phyloP scores from a whole-genome alignment of 495 filamentous ascomycete genomes.

The Terfezia claveryi region DNA sequence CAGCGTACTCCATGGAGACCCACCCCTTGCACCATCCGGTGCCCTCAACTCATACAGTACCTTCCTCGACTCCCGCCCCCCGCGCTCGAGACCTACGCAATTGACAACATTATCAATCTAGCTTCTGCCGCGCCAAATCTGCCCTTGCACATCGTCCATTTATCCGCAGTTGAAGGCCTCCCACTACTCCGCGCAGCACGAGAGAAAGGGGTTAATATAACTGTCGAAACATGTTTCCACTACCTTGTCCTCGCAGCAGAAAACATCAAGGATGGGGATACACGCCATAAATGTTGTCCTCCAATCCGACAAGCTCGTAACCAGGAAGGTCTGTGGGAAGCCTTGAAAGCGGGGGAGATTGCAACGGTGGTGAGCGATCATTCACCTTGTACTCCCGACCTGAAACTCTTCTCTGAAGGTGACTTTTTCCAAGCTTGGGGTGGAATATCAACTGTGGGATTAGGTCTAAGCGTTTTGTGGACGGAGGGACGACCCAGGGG shows the following conservation, averaged over 20 bases:
- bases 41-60: slow-evolving; percentile 65
- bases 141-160: slow-evolving; percentile 81
- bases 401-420: slow-evolving; percentile 59
- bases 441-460: slow-evolving; percentile 79
- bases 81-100: slow-evolving; percentile 82
- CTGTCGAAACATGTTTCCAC: slow-evolving; percentile 95
- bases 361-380: slow-evolving; percentile 92
- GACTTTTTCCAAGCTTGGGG: slow-evolving; percentile 96
- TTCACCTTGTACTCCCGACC: slow-evolving; percentile 81
- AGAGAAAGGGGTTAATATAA: slow-evolving; percentile 62
- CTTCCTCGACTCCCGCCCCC: slow-evolving; percentile 78
- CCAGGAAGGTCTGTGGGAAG: slow-evolving; percentile 74
- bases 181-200: slow-evolving; percentile 66
- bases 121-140: slow-evolving; percentile 64
- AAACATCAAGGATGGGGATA: slow-evolving; percentile 69
- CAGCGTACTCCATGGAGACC: slow-evolving; percentile 45
- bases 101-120: slow-evolving; percentile 63
- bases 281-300: slow-evolving; percentile 91
- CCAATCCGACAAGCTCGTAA: slow-evolving; percentile 71
- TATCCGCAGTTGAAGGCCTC: slow-evolving; percentile 82
- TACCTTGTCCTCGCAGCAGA: slow-evolving; percentile 80
- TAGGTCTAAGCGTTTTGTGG: slow-evolving; percentile 80
- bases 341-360: slow-evolving; percentile 53
- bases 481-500: slow-evolving; percentile 44
- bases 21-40: slow-evolving; percentile 52